These are phyloP conservation scores for Aureobasidium sp. DNA, from an alignment of 2,329 filamentous ascomycete genomes.

Conservation along the genomic window DNA sequence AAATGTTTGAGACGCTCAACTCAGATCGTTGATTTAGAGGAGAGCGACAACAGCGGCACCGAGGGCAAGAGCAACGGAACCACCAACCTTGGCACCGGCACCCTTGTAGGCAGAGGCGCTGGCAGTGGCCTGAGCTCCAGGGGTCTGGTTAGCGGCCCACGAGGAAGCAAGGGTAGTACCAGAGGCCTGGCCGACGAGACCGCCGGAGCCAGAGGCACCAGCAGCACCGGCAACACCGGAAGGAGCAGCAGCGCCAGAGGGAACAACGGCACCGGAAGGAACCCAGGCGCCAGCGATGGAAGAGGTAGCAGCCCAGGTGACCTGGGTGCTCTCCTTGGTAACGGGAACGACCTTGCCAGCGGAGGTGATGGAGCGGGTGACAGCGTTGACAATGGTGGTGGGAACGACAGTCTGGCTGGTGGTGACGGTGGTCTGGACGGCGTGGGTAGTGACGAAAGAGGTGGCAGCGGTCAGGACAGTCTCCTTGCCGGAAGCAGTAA, in stretches of 20 bases:
- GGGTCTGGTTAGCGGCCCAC: constrained; percentile 9
- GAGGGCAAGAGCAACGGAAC: constrained; percentile 6
- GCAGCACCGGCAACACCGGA: neutral
- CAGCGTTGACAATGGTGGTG: neutral
- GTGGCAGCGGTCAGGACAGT: constrained; percentile 9
- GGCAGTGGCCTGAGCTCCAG: neutral
- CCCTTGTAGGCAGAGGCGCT: neutral
- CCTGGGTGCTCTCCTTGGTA: constrained; percentile 11
- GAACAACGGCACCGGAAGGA: neutral
- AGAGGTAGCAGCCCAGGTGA: constrained; percentile 15
- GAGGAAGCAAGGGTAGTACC: constrained; percentile 9
- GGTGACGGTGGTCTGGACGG: constrained; percentile 11
- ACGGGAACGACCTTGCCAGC: neutral
- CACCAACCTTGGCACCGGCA: constrained; percentile 7
- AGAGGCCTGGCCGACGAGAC: neutral
- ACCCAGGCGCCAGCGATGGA: constrained; percentile 7
- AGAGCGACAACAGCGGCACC: constrained; percentile 6
- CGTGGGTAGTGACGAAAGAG: constrained; percentile 4
- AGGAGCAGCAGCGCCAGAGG: constrained; percentile 1
- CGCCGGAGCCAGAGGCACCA: neutral
- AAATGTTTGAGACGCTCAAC: neutral
- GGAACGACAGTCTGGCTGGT: constrained; percentile 18
- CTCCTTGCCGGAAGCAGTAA: constrained; percentile 8
- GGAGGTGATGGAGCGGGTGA: neutral
- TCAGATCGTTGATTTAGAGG: neutral